Percentiles rank a stretch among this genome's conserved stretches.
phyloP scores from a whole-genome alignment of 352 stramenopile species.

The Globisporangium paddicum region DNA sequence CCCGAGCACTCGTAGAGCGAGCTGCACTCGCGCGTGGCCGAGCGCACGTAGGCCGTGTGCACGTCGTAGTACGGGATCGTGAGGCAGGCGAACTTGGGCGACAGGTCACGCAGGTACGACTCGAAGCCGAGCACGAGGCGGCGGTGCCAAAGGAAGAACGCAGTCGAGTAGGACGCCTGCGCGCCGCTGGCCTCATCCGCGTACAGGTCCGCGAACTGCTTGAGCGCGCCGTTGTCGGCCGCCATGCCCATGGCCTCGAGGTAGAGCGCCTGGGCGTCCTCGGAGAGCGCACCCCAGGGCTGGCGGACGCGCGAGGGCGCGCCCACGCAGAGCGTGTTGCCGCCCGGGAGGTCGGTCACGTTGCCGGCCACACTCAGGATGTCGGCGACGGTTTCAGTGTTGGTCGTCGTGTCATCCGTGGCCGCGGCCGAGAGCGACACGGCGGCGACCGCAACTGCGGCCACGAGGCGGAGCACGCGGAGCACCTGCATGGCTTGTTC shows the following conservation, averaged over 20 bases:
- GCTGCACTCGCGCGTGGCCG: constrained; percentile 35
- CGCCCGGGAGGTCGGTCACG: constrained; percentile 41
- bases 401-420: constrained; percentile 12
- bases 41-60: constrained; percentile 52
- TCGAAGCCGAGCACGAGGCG: constrained; percentile 61
- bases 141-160: constrained; percentile 64
- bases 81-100: constrained; percentile 51
- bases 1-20: constrained; percentile 62
- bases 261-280: constrained; percentile 49
- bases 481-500: constrained; percentile 10
- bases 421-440: constrained; percentile 4
- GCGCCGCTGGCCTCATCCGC: constrained; percentile 39
- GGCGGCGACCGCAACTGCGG: constrained; percentile 1
- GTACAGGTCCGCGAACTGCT: constrained; percentile 45
- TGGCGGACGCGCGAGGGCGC: constrained; percentile 39
- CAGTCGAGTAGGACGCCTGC: constrained; percentile 52
- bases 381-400: constrained; percentile 18
- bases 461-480: constrained; percentile 10
- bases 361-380: constrained; percentile 35
- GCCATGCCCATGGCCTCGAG: constrained; percentile 41
- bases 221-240: constrained; percentile 35
- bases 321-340: constrained; percentile 36
- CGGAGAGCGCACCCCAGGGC: constrained; percentile 36
- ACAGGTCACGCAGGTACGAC: constrained; percentile 53
- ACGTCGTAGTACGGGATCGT: constrained; percentile 81